Evolutionary conservation across 805 yeast genomes (phyloP).

Genomic region (Pichia exigua): DNA sequence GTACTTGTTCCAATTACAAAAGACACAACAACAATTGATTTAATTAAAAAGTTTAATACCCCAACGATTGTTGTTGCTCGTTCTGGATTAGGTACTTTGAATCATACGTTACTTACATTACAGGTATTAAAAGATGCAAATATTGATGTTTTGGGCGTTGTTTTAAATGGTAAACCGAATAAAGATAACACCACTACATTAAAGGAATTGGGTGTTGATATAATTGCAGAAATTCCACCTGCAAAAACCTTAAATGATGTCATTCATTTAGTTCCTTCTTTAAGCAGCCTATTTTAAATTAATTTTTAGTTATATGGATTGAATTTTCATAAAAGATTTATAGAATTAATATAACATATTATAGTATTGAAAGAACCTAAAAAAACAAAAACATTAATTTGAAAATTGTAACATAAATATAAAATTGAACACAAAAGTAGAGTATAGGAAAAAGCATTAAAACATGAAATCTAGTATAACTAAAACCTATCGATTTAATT

Average conservation of each 20-base stretch:
- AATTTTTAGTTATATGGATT: neutral
- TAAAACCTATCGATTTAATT: neutral
- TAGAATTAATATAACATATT: neutral
- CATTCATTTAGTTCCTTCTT: neutral
- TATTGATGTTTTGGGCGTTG: slow-evolving; percentile 4
- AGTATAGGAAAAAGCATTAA: neutral
- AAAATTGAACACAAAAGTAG: neutral
- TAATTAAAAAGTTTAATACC: slow-evolving; percentile 7
- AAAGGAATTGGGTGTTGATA: slow-evolving; percentile 3
- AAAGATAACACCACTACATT: slow-evolving; percentile 4
- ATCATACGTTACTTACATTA: slow-evolving; percentile 5
- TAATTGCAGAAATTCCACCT: slow-evolving; percentile 6
- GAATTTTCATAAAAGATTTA: neutral
- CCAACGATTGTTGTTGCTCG: slow-evolving; percentile 15
- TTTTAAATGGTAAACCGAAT: slow-evolving; percentile 4
- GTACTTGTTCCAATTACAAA: slow-evolving; percentile 13
- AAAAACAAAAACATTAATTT: neutral
- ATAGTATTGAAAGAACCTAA: neutral
- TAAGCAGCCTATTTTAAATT: neutral
- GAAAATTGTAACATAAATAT: neutral
- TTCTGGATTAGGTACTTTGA: slow-evolving; percentile 9
- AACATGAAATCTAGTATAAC: neutral
- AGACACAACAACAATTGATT: slow-evolving; percentile 9
- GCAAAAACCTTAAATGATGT: slow-evolving; percentile 1
- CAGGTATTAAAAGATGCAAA: neutral